A percentile compares a stretch with the other conserved stretches of the same genome.
These are phyloP conservation scores for Talaromyces marneffei DNA, from an alignment of 2,329 filamentous ascomycete species.

Conservation along the genomic window DNA sequence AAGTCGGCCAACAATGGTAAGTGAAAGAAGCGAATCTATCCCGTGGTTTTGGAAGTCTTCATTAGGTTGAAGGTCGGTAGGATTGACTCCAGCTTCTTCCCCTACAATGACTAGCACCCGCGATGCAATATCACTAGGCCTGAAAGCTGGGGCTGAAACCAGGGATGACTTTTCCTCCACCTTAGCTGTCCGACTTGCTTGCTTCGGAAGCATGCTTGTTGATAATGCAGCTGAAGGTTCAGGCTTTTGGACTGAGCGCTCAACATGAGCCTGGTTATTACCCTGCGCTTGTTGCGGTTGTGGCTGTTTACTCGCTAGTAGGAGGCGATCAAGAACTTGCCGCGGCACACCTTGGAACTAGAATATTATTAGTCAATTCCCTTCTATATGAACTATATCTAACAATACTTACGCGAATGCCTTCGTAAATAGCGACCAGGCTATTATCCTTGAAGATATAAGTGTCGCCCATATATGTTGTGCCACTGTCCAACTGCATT, in stretches of 20 bases:
- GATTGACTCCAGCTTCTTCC: constrained; percentile 29
- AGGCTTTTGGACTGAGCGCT: not conserved
- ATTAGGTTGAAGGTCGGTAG: constrained; percentile 27
- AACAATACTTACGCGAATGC: not conserved
- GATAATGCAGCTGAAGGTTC: not conserved
- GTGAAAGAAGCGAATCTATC: constrained; percentile 28
- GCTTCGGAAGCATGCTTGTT: too few species aligned
- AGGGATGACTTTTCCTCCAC: not conserved
- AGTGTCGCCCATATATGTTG: constrained; percentile 19
- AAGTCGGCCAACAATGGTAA: constrained; percentile 26
- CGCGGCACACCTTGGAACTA: not conserved
- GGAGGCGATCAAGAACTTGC: not conserved
- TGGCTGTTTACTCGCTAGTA: not conserved
- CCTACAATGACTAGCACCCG: constrained; percentile 17
- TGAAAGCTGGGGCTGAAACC: not conserved
- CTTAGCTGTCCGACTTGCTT: too few species aligned
- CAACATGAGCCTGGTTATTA: not conserved
- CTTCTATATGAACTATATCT: too few species aligned
- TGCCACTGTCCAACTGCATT: constrained; percentile 22
- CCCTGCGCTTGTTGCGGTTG: not conserved
- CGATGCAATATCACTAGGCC: not conserved
- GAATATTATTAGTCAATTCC: not conserved
- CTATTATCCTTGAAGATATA: constrained; percentile 24
- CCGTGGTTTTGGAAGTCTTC: constrained; percentile 21
- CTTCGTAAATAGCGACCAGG: not conserved